Base-by-base conservation (phyloP, 2,329 filamentous ascomycete genomes). In the Metarhizium robertsii region DNA sequence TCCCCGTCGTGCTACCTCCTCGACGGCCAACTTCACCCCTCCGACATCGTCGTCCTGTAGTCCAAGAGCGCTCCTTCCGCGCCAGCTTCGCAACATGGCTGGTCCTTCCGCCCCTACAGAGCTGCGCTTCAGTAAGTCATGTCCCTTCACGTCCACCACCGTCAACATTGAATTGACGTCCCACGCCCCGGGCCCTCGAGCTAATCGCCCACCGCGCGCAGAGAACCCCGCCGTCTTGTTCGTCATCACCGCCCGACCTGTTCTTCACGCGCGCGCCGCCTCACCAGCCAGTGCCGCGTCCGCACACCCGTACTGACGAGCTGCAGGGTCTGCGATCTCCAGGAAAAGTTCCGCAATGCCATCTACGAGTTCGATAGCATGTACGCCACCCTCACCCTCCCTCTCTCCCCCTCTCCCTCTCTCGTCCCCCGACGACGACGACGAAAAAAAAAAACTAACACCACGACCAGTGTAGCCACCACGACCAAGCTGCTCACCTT, bases 351-450 rank as follows among this genome's bases (percentile, higher is more conserved):
- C 73, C 83, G 90, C 58, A 76, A 78, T 8, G 86, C 85, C 55
- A 96, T 97, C 64, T 82, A 86, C 73, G 86, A 95, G 67, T 96
- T 92, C 67, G 82, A 89, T 60, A 90, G 88, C 68, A 80, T 96
- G 85, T 89, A 76, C 57, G 75, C 67, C 8, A 34, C 10, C 25
- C 25, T 4, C 25, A 0, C 25, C 25, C 25, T 11, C 32, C 32
- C 32, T 3, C 10, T 7, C 32, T 11, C 2, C 32, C 10, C 5
- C 6, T 34, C 32, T 8, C 6, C 32, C 32, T 34, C 32, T 7
- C 10, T 11, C 32, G 10, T 42, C 25, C 13, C 3, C 45, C 46
- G n/a, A 42, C 18, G 13, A 4, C 30, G 30, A 48, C 42, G 53
- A 58, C 18, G 20, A 18, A 36, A 42, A 11, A 18, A 29, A 43